Percentiles rank a stretch among this genome's conserved stretches.
Conservation (phyloP, 2,329 filamentous ascomycete genomes). For the Dothideomycetes sp. region DNA sequence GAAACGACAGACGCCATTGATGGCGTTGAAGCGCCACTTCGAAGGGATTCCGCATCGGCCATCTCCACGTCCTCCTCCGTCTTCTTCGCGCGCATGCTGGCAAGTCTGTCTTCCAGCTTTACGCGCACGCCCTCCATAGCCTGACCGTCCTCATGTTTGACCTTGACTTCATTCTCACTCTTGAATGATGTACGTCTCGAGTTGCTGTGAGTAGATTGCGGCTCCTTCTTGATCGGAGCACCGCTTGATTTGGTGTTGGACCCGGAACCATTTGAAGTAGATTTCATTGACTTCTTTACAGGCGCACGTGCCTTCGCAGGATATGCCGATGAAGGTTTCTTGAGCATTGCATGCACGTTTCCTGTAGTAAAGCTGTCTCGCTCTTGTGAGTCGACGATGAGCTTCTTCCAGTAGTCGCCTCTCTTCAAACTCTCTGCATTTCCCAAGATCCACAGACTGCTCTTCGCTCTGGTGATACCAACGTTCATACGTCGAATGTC, state of each 20-base stretch:
- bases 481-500: conserved; percentile 99
- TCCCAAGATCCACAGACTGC: conserved; percentile 90
- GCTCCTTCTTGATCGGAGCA: conserved; percentile 1
- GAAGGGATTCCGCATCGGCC: conserved; percentile 19
- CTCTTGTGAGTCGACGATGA: conserved; percentile 70
- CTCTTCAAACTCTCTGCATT: conserved; percentile 79
- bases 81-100: conserved; percentile 15
- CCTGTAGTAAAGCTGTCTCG: conserved; percentile 70
- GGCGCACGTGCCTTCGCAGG: conserved; percentile 19
- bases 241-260: conserved; percentile 3
- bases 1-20: too few relatives aligned
- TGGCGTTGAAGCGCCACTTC: conserved; percentile 13
- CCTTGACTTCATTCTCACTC: conserved; percentile 4
- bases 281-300: conserved; percentile 17
- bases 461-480: conserved; percentile 91
- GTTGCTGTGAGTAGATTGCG: neutral
- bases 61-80: conserved; percentile 24
- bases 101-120: conserved; percentile 22
- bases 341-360: conserved; percentile 47
- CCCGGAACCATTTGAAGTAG: neutral
- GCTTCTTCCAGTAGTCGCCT: conserved; percentile 80
- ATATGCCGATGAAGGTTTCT: conserved; percentile 40
- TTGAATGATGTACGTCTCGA: conserved; percentile 1
- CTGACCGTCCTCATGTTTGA: neutral
- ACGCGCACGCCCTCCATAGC: conserved; percentile 12